A percentile compares a stretch with the other conserved stretches of the same genome.
phyloP scores from a whole-genome alignment of 2,329 filamentous ascomycete species.

The Sporothrix curviconia region DNA sequence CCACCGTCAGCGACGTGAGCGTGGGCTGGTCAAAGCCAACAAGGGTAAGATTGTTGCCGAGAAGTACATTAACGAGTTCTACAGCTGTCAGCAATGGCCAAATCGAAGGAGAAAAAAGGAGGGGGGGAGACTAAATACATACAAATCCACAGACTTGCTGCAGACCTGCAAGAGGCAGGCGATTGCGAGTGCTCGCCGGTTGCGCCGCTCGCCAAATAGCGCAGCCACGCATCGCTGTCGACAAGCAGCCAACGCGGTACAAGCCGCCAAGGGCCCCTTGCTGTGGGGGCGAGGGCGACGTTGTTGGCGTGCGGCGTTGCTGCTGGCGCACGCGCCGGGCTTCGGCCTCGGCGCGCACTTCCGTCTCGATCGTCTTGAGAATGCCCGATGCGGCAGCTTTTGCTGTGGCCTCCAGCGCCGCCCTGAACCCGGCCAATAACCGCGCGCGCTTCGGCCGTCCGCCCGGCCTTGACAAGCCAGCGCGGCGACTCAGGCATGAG shows the following conservation, averaged over 20 bases:
- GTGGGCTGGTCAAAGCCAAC: slow-evolving; percentile 75
- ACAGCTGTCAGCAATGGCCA: neutral
- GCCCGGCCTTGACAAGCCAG: slow-evolving; percentile 70
- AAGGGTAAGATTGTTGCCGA: slow-evolving; percentile 70
- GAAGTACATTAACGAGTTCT: slow-evolving; percentile 91
- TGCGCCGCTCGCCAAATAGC: slow-evolving; percentile 52
- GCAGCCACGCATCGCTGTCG: slow-evolving; percentile 44
- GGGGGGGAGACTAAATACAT: slow-evolving; percentile 33
- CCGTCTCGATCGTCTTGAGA: slow-evolving; percentile 63
- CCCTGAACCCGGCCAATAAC: slow-evolving; percentile 59
- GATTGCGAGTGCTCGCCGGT: slow-evolving; percentile 71
- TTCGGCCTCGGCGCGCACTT: slow-evolving; percentile 63
- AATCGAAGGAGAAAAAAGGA: neutral
- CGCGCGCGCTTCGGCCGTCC: slow-evolving; percentile 51
- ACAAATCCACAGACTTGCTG: slow-evolving; percentile 86
- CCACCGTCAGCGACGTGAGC: slow-evolving; percentile 69
- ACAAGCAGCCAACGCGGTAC: slow-evolving; percentile 21
- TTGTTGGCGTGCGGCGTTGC: neutral
- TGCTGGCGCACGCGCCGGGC: slow-evolving; percentile 38
- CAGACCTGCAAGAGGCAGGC: slow-evolving; percentile 80
- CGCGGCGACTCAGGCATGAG: slow-evolving; percentile 83
- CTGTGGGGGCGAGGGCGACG: slow-evolving; percentile 17
- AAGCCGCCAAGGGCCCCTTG: slow-evolving; percentile 23
- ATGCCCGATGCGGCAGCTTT: slow-evolving; percentile 47
- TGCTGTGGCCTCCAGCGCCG: slow-evolving; percentile 31